These are phyloP conservation scores for Phaeosphaeriaceae sp. DNA, from an alignment of 2,329 filamentous ascomycete species.

Conservation along the genomic window DNA sequence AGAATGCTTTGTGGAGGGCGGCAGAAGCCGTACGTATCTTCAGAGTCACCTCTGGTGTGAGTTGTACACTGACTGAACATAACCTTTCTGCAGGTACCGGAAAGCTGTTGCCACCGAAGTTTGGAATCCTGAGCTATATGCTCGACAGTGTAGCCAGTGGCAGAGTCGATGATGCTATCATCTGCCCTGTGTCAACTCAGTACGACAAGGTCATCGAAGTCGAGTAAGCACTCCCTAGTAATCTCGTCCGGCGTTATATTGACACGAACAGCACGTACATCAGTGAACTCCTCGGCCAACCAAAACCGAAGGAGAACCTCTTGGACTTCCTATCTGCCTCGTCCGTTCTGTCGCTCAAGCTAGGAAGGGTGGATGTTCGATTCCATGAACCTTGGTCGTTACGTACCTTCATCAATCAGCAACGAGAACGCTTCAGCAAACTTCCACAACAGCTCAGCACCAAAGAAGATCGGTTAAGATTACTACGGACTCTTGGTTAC, in stretches of 20 bases:
- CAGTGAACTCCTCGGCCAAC: constrained; percentile 88
- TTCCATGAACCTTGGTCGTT: constrained; percentile 98
- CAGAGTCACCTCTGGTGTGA: neutral
- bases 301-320: constrained; percentile 94
- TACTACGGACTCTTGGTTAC: constrained; percentile 88
- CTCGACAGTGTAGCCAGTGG: constrained; percentile 89
- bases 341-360: constrained; percentile 83
- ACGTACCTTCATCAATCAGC: constrained; percentile 78
- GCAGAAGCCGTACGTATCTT: constrained; percentile 69
- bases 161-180: constrained; percentile 86
- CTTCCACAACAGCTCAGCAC: constrained; percentile 42
- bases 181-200: constrained; percentile 95
- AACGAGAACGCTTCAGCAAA: constrained; percentile 65
- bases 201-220: constrained; percentile 99
- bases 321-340: constrained; percentile 88
- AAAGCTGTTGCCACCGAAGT: constrained; percentile 92
- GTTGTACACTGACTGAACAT: neutral
- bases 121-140: constrained; percentile 91
- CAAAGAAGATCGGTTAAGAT: constrained; percentile 66
- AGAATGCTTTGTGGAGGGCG: constrained; percentile 98
- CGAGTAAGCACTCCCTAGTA: constrained; percentile 25
- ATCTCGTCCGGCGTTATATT: too few species aligned
- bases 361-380: constrained; percentile 91
- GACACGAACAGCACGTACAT: constrained; percentile 73
- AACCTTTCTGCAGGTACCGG: constrained; percentile 63